Conservation (phyloP, 2,329 filamentous ascomycete species). For the Parastagonospora nodorum region DNA sequence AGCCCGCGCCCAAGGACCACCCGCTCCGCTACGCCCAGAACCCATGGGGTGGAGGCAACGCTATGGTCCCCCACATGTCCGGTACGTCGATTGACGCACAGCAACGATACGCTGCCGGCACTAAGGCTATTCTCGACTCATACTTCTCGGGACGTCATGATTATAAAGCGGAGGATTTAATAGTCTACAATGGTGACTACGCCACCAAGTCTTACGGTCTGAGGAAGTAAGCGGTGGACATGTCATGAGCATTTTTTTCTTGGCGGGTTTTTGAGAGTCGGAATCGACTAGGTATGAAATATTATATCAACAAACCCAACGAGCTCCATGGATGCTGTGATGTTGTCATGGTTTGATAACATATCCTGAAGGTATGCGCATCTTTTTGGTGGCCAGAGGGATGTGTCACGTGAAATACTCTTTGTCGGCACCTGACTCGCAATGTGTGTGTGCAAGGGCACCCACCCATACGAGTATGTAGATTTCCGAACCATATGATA, state of each 20-base stretch:
- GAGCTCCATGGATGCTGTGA: background rate
- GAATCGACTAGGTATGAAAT: conserved; percentile 25
- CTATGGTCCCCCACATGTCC: conserved; percentile 99
- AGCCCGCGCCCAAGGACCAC: conserved; percentile 94
- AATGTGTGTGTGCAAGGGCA: background rate
- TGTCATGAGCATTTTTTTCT: conserved; percentile 23
- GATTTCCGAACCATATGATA: background rate
- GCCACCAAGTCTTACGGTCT: conserved; percentile 93
- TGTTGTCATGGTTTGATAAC: background rate
- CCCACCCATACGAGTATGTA: background rate
- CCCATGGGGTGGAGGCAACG: conserved; percentile 95
- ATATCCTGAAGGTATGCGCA: no score
- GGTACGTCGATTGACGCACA: conserved; percentile 98
- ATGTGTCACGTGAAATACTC: background rate
- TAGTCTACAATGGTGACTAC: conserved; percentile 88
- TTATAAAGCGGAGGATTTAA: conserved; percentile 89
- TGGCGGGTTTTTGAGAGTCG: conserved; percentile 12
- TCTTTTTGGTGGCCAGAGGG: no score
- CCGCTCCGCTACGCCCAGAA: conserved; percentile 90
- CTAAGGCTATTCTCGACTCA: conserved; percentile 86
- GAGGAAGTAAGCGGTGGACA: conserved; percentile 55
- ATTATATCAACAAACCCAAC: conserved; percentile 24
- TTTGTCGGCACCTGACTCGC: background rate
- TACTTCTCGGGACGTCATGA: conserved; percentile 88
- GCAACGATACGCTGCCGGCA: conserved; percentile 77